A percentile compares a stretch with the other conserved stretches of the same genome.
Evolutionary conservation across 2,329 filamentous ascomycete genomes (phyloP).

Genomic region (Trichophyton verrucosum): DNA sequence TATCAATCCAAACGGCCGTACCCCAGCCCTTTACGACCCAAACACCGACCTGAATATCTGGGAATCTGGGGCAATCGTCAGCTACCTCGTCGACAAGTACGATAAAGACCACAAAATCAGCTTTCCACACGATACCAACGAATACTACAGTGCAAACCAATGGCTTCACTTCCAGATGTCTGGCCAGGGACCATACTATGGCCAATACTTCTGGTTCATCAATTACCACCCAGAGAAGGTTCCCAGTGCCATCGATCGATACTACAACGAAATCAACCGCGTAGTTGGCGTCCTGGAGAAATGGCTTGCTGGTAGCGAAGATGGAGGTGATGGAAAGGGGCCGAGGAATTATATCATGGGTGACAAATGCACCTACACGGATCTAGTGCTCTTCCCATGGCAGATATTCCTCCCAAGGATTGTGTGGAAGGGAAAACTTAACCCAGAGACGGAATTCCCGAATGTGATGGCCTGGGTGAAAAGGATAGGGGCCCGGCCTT

Average conservation of each 20-base stretch:
- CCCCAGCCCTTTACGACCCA: slow-evolving; percentile 35
- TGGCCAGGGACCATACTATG: slow-evolving; percentile 29
- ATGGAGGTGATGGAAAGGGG: slow-evolving; percentile 12
- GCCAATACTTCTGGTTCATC: slow-evolving; percentile 31
- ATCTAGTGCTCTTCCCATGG: slow-evolving; percentile 26
- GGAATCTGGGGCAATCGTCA: slow-evolving; percentile 41
- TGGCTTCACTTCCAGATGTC: slow-evolving; percentile 35
- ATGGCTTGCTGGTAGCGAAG: slow-evolving; percentile 19
- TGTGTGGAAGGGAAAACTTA: neutral
- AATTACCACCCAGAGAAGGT: slow-evolving; percentile 32
- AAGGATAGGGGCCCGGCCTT: slow-evolving; percentile 10
- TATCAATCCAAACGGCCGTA: slow-evolving; percentile 20
- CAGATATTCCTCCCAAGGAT: neutral
- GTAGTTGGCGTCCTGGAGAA: slow-evolving; percentile 36
- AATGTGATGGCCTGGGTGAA: slow-evolving; percentile 14
- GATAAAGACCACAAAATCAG: slow-evolving; percentile 33
- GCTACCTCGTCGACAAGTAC: slow-evolving; percentile 34
- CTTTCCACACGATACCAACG: slow-evolving; percentile 25
- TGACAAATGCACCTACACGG: slow-evolving; percentile 33
- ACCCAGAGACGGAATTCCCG: slow-evolving; percentile 11
- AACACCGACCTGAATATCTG: slow-evolving; percentile 37
- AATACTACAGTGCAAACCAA: slow-evolving; percentile 29
- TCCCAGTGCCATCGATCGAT: slow-evolving; percentile 35
- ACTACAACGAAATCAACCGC: slow-evolving; percentile 36
- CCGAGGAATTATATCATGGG: slow-evolving; percentile 30